Conservation (phyloP, 148 eudicot genomes). For the Rhododendron molle region DNA sequence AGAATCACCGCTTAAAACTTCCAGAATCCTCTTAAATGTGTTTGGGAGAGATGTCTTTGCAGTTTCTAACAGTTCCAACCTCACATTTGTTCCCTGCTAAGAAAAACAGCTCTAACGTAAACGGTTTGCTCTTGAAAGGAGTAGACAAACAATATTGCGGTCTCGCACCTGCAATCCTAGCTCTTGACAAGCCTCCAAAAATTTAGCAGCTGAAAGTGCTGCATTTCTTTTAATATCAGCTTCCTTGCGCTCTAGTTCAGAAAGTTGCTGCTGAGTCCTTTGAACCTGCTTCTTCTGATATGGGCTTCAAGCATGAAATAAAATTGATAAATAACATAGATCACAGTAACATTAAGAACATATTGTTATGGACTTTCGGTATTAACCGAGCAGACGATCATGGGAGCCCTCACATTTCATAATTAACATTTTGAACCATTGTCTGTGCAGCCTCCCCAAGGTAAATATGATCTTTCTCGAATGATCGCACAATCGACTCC, state of each 20-base stretch:
- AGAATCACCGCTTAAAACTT: slow-evolving; percentile 66
- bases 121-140: not conserved
- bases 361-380: not conserved
- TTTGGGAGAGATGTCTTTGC: slow-evolving; percentile 71
- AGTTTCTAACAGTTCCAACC: slow-evolving; percentile 78
- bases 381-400: not conserved
- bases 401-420: slow-evolving; percentile 69
- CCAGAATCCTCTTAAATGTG: slow-evolving; percentile 64
- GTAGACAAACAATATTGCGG: not conserved
- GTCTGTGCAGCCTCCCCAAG: slow-evolving; percentile 95
- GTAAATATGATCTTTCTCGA: slow-evolving; percentile 83
- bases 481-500: slow-evolving; percentile 85
- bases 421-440: slow-evolving; percentile 90
- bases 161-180: slow-evolving; percentile 73
- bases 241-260: slow-evolving; percentile 90
- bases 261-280: slow-evolving; percentile 84
- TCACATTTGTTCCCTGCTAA: slow-evolving; percentile 73
- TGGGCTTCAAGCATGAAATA: slow-evolving; percentile 56
- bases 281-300: slow-evolving; percentile 93
- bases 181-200: slow-evolving; percentile 91
- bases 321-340: not conserved
- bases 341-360: not conserved
- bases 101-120: slow-evolving; percentile 1
- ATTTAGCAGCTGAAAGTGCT: slow-evolving; percentile 86
- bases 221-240: slow-evolving; percentile 91